phyloP scores from a whole-genome alignment of 192 early-diverging fungal species.

The Oehlia diaphana region DNA sequence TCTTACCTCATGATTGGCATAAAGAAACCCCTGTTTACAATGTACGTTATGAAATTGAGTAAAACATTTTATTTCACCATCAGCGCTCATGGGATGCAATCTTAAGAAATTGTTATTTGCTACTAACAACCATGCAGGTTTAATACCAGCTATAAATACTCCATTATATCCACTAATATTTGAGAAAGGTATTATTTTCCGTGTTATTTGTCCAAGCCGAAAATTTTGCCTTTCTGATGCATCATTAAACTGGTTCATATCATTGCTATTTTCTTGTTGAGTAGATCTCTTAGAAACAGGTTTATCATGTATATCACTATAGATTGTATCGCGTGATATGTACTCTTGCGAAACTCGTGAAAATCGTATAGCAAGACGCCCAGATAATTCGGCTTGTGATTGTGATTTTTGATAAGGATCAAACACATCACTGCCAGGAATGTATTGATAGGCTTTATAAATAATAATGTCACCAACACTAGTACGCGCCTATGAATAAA shows the following conservation, averaged over 20 bases:
- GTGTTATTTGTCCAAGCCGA: constrained; percentile 27
- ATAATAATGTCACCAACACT: constrained; percentile 67
- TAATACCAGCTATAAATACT: constrained; percentile 69
- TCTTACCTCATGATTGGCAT: constrained; percentile 65
- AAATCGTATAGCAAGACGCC: constrained; percentile 69
- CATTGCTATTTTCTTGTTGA: constrained; percentile 24
- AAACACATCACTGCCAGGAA: constrained; percentile 38
- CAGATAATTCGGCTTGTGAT: constrained; percentile 29
- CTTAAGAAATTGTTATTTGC: constrained; percentile 59
- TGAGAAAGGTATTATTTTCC: constrained; percentile 47
- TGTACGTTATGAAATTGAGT: constrained; percentile 78
- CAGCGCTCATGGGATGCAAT: constrained; percentile 72
- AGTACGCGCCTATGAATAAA: constrained; percentile 57
- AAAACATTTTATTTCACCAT: constrained; percentile 68
- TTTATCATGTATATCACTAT: constrained; percentile 34
- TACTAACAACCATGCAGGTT: constrained; percentile 76
- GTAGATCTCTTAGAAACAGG: constrained; percentile 17
- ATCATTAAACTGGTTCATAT: constrained; percentile 33
- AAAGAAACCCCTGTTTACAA: constrained; percentile 73
- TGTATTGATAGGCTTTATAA: constrained; percentile 64
- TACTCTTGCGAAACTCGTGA: constrained; percentile 63
- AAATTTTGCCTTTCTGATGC: constrained; percentile 33
- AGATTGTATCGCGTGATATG: constrained; percentile 54
- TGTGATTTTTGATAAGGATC: constrained; percentile 21
- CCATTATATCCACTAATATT: constrained; percentile 66